phyloP scores from a whole-genome alignment of 352 stramenopile species.

The Phytophthora aleatoria region DNA sequence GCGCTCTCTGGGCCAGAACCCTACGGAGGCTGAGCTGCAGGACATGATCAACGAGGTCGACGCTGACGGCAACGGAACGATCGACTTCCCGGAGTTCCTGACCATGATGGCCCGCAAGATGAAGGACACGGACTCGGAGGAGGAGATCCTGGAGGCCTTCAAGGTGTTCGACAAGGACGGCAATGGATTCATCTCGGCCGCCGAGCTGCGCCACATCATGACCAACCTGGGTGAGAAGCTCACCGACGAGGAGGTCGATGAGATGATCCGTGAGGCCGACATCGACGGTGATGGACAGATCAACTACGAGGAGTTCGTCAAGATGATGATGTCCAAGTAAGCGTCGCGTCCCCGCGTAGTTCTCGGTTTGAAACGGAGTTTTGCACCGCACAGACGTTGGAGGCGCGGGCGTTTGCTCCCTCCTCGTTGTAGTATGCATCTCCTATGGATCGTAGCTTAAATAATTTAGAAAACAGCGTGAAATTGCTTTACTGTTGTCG shows the following conservation, averaged over 20 bases:
- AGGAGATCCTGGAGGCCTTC: slow-evolving; percentile 99
- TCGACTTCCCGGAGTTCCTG: slow-evolving; percentile 99
- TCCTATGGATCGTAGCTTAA: slow-evolving; percentile 16
- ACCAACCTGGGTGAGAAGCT: slow-evolving; percentile 99
- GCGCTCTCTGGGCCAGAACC: slow-evolving; percentile 98
- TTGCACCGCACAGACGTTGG: neutral
- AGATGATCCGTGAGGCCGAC: slow-evolving; percentile 99
- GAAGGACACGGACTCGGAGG: slow-evolving; percentile 98
- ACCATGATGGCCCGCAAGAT: slow-evolving; percentile 99
- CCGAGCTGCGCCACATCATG: slow-evolving; percentile 98
- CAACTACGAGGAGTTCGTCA: slow-evolving; percentile 99
- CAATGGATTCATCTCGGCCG: slow-evolving; percentile 98
- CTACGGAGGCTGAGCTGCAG: slow-evolving; percentile 96
- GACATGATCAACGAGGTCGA: slow-evolving; percentile 99
- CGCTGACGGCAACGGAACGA: slow-evolving; percentile 99
- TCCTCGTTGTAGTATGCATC: neutral
- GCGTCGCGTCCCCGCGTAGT: slow-evolving; percentile 8
- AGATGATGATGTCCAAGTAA: slow-evolving; percentile 99
- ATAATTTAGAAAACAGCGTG: slow-evolving; percentile 37
- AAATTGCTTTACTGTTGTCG: slow-evolving; percentile 15
- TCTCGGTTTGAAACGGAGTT: neutral
- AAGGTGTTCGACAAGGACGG: slow-evolving; percentile 99
- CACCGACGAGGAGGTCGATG: slow-evolving; percentile 98
- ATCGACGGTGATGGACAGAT: slow-evolving; percentile 99
- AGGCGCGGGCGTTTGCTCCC: slow-evolving; percentile 12